Base-by-base conservation (phyloP, 306 rosid species). In the Chamaecrista fasciculata region DNA sequence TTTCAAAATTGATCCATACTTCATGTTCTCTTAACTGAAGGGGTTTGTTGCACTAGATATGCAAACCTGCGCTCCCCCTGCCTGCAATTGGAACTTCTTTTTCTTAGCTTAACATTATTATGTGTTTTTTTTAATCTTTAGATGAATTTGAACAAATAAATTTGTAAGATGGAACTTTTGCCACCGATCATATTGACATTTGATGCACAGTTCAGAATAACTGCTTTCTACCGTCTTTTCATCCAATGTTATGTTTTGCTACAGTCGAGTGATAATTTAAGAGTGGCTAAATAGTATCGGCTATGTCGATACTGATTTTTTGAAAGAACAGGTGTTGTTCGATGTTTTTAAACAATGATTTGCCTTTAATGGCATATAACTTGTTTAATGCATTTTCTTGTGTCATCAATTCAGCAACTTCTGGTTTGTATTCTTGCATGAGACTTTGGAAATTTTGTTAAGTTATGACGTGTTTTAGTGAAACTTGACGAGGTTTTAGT, bases 101-200 rank as follows among this genome's bases (percentile, higher is more conserved):
- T 39, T 55, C 36, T 61, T 55, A 21, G 44, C 21, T 11, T 42
- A 18, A 9, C 58, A 50, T 55, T 40, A 50, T 44, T 73, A 57
- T 10, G 5, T 57, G 5, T 19, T 31, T 57, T 57, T 8, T 52
- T 11, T n/a, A n/a, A n/a, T 29, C 7, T 29, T 28, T 11, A 25
- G 11, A 15, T 55, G 2, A 25, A 20, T 53, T 43, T 36, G 28
- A 33, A 24, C 14, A 8, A 25, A 69, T 49, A n/a, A n/a, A n/a
- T n/a, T n/a, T 31, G 66, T 14, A 40, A 40, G 36, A 69, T 73
- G 59, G 53, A 58, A 50, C 12, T 53, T 55, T 50, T 61, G 25
- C 56, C 33, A 23, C 71, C 36, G 37, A 48, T 48, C 25, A 21
- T 47, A 52, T 69, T 64, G 50, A 44, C 58, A 19, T 23, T 39